Evolutionary conservation across 2,329 filamentous ascomycete genomes (phyloP), one percentile per base, ranked within the genome.

Genomic region (Aspergillus clavatus): DNA sequence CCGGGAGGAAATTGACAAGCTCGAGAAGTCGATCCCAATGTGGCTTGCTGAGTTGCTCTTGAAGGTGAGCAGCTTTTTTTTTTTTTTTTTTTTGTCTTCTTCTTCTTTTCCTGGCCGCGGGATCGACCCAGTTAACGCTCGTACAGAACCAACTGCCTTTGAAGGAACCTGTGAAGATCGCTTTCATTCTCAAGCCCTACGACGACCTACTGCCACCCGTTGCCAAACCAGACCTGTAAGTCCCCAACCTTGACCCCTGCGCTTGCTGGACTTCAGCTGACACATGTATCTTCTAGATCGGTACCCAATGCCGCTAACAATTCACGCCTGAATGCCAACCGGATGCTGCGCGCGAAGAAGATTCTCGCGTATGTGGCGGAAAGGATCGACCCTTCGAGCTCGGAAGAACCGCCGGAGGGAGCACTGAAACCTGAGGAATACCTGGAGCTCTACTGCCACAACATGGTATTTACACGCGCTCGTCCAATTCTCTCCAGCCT

Each of bases 81-180:
- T n/a, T n/a, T n/a, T n/a, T n/a, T n/a, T n/a, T n/a, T n/a, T n/a
- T n/a, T n/a, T n/a, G n/a, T n/a, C n/a, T n/a, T n/a, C 4, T 27
- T 24, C 7, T 33, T 3, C 42, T 23, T 14, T 22, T 14, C 18
- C 36, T 8, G 2, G 12, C 16, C 12, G 4, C 5, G 14, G n/a
- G 14, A 7, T 24, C 14, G 6, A 43, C 46, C n/a, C n/a, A n/a
- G n/a, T n/a, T 47, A 39, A 55, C 47, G 43, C 36, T 45, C 47
- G 56, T 37, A 47, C 40, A 89, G 74, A 96, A 96, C 63, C 78
- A 81, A 62, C 81, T 88, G 7, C 88, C 89, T 0, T 70, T 77
- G 47, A 97, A 97, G 72, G 93, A 97, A n/a, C 83, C 90, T 1
- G 81, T 91, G 56, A 98, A 98, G 75, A 84, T 97, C n/a, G 90